A percentile compares a stretch with the other conserved stretches of the same genome.
Evolutionary conservation across 441 rosid genomes (phyloP).

Genomic region (Capsella rubella): DNA sequence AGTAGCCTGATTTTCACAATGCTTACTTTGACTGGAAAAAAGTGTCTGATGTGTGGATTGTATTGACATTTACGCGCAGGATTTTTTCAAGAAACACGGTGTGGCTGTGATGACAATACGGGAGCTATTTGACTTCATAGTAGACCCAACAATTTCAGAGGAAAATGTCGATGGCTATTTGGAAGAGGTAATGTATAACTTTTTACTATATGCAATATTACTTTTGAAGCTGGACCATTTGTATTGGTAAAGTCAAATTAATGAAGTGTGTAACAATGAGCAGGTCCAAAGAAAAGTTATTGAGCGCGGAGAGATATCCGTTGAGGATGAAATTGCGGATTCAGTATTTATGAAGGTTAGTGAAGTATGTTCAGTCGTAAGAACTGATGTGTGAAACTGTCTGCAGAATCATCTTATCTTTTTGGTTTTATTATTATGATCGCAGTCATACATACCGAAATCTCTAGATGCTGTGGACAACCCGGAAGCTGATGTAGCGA

Average conservation of each 20-base stretch:
- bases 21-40: not conserved
- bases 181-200: constrained; percentile 65
- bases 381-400: not conserved
- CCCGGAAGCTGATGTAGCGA: constrained; percentile 72
- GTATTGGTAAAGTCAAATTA: not conserved
- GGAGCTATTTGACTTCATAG: constrained; percentile 93
- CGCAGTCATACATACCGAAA: constrained; percentile 82
- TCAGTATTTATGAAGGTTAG: constrained; percentile 89
- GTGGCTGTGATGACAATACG: constrained; percentile 92
- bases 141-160: constrained; percentile 82
- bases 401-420: not conserved
- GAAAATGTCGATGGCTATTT: constrained; percentile 79
- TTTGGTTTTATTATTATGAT: constrained; percentile 5
- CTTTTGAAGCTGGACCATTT: not conserved
- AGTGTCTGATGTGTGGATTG: constrained; percentile 16
- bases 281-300: constrained; percentile 81
- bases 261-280: constrained; percentile 16
- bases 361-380: not conserved
- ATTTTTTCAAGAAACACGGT: constrained; percentile 87
- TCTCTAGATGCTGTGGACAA: constrained; percentile 79
- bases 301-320: constrained; percentile 71
- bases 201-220: not conserved
- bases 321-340: constrained; percentile 95
- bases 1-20: not conserved
- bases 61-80: constrained; percentile 51